Evolutionary conservation across 805 yeast species (phyloP), one percentile per base, ranked within the genome.

Genomic region (Cyberlindnera lachancei): DNA sequence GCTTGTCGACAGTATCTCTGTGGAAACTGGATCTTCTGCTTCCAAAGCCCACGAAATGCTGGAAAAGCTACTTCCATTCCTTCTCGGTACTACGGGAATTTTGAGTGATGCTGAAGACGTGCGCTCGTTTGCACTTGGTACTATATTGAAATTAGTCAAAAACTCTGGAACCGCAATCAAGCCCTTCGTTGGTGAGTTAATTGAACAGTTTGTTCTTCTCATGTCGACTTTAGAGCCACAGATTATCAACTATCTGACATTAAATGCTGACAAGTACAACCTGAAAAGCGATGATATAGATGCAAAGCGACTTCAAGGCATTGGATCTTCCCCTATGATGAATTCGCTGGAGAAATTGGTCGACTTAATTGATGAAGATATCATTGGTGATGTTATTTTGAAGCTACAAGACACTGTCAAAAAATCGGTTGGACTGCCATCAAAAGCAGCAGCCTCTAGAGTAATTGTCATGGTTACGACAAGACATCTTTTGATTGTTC

Each of bases 171-270:
- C 56, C 4, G 64, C 79, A 0, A 64, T 81, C 18, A 73, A 66
- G 42, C 79, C 84, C 3, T 85, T 75, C 54, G 73, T 82, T 23
- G 79, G 92, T 0, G 63, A 62, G 5, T 64, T 92, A 30, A 61
- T 86, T 5, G 79, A 74, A 25, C 84, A 84, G 31, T 68, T 92
- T 48, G 64, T 82, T 5, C 57, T 68, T 6, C 60, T 86, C 37
- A 75, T 90, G 75, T 84, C 96, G 0, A 79, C 92, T 0, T 64
- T 90, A 25, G 98, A 92, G 49, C 97, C 97, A 0, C 95, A 88
- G 50, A 75, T 82, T 3, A 70, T 85, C 40, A 90, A 92, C 50
- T 90, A 87, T 47, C 58, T 90, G 36, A 75, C 92, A 0, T 62
- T 90, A 38, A 88, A 92, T 57, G 95, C 96, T 1, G 88, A 76